Evolutionary conservation across 1,139 yeast genomes (phyloP), one percentile per base, ranked within the genome.

Genomic region (Yamadazyma conglobata): DNA sequence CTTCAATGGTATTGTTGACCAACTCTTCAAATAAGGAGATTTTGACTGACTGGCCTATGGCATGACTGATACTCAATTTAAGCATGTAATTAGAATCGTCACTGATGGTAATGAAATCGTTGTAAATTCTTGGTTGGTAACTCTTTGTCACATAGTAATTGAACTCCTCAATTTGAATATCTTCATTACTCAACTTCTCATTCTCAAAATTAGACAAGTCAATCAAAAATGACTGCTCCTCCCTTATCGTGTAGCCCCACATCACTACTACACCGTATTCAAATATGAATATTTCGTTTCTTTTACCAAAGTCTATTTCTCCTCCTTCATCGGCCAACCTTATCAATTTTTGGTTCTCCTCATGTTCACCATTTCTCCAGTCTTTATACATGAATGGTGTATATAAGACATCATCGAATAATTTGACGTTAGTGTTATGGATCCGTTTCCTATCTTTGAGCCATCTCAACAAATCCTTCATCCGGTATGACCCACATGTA

Each of bases 1-100:
- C 96, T 54, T 88, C 95, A 49, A 91, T 91, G 3, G 97, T 91
- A 52, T 88, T 88, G 56, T 89, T 96, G 6, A 91, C 95, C 42
- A 91, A 71, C 54, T 89, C 97, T 58, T 91, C 98, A 56, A 89
- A 91, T 27, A 91, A 61, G 3, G 97, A 89, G 15, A 91, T 89
- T 56, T 91, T 91, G 27, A 87, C 97, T 23, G 93, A 80, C 56
- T 88, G 96, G 0, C 96, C 89, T 14, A 88, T 71, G 0, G 96
- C 95, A 59, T 87, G 95, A 4, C 95, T 85, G 14, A 88, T 85
- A 6, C 94, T 84, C 28, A 88, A 63, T 56, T 88, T 88, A 37
- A 86, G 65, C 95, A 88, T 85, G 52, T 88, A 89, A 53, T 88
- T 89, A 4, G 84, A 72, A 43, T 89, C 96, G 52, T 89, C 97